Conservation (phyloP, 78 protist genomes). For the Trichosphaerium sp. region DNA sequence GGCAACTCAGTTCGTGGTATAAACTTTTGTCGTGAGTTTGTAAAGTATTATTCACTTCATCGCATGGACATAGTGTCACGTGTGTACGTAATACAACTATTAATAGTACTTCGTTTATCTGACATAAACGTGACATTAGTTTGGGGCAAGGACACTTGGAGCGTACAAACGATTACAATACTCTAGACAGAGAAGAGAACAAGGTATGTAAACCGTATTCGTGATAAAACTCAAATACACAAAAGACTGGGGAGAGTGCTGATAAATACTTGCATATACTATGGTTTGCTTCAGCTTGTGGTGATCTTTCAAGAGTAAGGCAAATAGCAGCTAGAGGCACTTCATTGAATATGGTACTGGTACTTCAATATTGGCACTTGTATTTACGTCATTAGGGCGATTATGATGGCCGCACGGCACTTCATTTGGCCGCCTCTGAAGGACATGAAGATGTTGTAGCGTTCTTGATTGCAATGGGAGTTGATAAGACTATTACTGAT, state of each 20-base stretch:
- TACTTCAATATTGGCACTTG: not conserved
- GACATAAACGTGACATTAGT: not conserved
- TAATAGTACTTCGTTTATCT: not conserved
- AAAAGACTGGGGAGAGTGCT: too few species aligned
- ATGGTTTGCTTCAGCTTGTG: too few species aligned
- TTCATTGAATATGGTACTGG: not conserved
- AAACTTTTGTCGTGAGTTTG: slow-evolving; percentile 22
- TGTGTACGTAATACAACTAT: not conserved
- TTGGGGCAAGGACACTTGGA: not conserved
- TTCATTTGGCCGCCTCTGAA: slow-evolving; percentile 61
- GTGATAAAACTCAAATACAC: too few species aligned
- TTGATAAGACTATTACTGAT: slow-evolving; percentile 17
- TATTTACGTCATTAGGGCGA: slow-evolving; percentile 14
- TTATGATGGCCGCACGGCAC: slow-evolving; percentile 57
- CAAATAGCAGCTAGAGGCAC: too few species aligned
- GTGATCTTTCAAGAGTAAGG: too few species aligned
- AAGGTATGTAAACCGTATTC: too few species aligned
- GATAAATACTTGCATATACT: too few species aligned
- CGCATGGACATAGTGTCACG: not conserved
- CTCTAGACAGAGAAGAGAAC: too few species aligned
- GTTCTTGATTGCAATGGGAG: slow-evolving; percentile 13
- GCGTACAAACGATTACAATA: not conserved
- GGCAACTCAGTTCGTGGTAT: slow-evolving; percentile 62
- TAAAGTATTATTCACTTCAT: not conserved
- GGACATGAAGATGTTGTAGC: slow-evolving; percentile 41